phyloP scores from a whole-genome alignment of 257 asterid genomes.

The Gardenia jasminoides region DNA sequence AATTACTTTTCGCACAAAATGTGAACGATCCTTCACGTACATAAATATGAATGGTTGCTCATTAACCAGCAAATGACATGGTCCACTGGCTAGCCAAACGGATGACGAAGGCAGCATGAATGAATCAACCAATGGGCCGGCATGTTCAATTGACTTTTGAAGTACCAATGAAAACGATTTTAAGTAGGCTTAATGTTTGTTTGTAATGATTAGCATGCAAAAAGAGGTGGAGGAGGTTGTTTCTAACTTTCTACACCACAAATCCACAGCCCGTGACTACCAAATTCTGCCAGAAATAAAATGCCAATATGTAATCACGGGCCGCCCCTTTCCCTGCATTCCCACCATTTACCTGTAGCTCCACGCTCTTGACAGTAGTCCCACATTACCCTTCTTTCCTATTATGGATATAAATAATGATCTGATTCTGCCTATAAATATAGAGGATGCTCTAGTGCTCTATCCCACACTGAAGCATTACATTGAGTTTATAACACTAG shows the following conservation, averaged over 20 bases:
- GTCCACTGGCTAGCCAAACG: not conserved
- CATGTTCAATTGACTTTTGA: not conserved
- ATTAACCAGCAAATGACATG: not conserved
- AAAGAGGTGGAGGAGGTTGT: not conserved
- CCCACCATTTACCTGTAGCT: not conserved
- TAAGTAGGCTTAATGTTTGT: not conserved
- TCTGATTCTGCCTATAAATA: constrained; percentile 12
- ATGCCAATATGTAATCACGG: constrained; percentile 9
- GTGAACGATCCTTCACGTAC: not conserved
- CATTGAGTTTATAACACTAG: no score
- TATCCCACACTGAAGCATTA: no score
- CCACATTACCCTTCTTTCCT: not conserved
- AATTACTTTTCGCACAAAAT: not conserved
- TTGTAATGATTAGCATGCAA: not conserved
- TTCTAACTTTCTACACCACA: constrained; percentile 10
- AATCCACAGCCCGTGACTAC: constrained; percentile 30
- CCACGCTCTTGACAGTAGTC: constrained; percentile 7
- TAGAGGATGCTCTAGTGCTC: not conserved
- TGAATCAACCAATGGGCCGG: not conserved
- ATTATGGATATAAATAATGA: no score
- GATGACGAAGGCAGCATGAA: not conserved
- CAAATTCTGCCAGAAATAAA: constrained; percentile 14
- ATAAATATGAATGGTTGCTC: not conserved
- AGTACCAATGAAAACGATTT: not conserved
- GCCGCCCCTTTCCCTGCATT: not conserved